These are phyloP conservation scores for Leersia perrieri DNA, from an alignment of 176 grass and related monocot species.

Conservation along the genomic window DNA sequence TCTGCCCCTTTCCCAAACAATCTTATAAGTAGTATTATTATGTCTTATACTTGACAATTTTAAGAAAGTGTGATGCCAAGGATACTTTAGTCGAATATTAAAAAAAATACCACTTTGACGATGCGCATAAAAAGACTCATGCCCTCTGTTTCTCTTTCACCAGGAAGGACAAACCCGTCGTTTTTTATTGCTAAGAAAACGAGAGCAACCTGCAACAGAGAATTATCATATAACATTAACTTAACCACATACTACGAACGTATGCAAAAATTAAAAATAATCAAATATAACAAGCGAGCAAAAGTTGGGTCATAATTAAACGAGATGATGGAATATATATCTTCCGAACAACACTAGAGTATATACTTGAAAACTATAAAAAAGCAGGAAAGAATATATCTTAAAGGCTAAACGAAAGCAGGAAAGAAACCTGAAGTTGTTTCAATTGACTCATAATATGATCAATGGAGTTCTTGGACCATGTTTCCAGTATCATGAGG, in stretches of 20 bases:
- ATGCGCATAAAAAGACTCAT: neutral
- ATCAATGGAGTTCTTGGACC: conserved; percentile 8
- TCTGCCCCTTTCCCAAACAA: no score
- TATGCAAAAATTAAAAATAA: neutral
- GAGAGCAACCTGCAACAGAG: conserved; percentile 1
- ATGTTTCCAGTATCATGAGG: conserved; percentile 1
- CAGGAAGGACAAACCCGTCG: neutral
- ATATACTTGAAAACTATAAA: neutral
- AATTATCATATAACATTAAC: neutral
- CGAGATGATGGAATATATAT: neutral
- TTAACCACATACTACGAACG: neutral
- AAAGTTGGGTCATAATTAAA: neutral
- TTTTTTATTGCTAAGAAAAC: conserved; percentile 2
- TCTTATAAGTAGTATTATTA: no score
- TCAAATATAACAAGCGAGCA: neutral
- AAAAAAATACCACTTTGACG: neutral
- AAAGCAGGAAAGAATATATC: no score
- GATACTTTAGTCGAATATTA: no score
- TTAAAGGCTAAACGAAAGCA: no score
- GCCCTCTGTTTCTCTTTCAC: neutral
- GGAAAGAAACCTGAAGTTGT: conserved; percentile 17
- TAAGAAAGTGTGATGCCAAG: no score
- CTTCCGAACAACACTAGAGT: no score
- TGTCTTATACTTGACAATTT: no score
- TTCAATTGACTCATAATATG: neutral